These are phyloP conservation scores for Nicotiana obtusifolia DNA, from an alignment of 257 asterid genomes.

Conservation along the genomic window DNA sequence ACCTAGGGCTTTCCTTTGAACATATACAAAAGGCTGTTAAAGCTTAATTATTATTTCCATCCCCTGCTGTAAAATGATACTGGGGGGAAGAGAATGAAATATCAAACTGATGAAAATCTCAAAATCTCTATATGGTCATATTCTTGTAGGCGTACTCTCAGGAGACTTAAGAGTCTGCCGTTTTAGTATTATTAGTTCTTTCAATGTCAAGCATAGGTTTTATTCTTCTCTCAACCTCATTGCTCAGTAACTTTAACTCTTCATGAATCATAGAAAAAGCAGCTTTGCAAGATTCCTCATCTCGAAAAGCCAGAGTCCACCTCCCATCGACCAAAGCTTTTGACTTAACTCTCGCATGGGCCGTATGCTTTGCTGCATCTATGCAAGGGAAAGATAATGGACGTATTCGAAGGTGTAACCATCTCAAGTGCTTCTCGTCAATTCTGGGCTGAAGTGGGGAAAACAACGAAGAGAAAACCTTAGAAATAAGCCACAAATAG, in stretches of 20 bases:
- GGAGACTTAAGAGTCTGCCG: slow-evolving; percentile 1
- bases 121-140: slow-evolving; percentile 23
- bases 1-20: slow-evolving; percentile 30
- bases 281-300: slow-evolving; percentile 65
- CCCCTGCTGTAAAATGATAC: slow-evolving; percentile 22
- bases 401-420: slow-evolving; percentile 96
- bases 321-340: slow-evolving; percentile 83
- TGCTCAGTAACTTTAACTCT: slow-evolving; percentile 50
- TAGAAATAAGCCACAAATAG: too few species aligned
- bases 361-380: slow-evolving; percentile 37
- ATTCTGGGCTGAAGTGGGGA: slow-evolving; percentile 63
- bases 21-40: slow-evolving; percentile 37
- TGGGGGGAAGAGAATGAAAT: slow-evolving; percentile 6
- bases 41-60: slow-evolving; percentile 26
- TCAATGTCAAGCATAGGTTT: slow-evolving; percentile 56
- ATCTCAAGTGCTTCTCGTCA: slow-evolving; percentile 73
- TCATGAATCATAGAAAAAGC: slow-evolving; percentile 68
- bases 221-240: slow-evolving; percentile 55
- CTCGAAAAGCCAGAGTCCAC: slow-evolving; percentile 92
- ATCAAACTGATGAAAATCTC: slow-evolving; percentile 14
- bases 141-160: slow-evolving; percentile 33
- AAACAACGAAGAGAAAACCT: neutral
- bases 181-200: slow-evolving; percentile 23
- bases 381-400: slow-evolving; percentile 60
- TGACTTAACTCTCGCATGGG: slow-evolving; percentile 51